Evolutionary conservation across 1,139 yeast species (phyloP).

Genomic region (Debaryomyces coudertii): DNA sequence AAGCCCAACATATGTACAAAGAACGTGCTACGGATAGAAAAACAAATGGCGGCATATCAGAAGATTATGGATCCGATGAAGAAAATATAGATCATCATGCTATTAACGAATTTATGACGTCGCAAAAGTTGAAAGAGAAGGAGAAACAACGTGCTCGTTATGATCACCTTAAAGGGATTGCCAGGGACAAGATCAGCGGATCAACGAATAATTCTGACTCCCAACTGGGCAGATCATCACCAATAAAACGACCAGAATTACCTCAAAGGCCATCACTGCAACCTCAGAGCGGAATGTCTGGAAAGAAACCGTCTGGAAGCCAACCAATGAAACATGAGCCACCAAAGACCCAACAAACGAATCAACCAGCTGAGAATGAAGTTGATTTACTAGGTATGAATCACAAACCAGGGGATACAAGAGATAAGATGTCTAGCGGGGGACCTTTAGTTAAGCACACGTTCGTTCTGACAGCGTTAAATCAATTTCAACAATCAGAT

Average conservation of each 20-base stretch:
- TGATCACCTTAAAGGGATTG: slow-evolving; percentile 24
- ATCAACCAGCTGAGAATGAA: slow-evolving; percentile 1
- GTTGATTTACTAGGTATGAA: slow-evolving; percentile 30
- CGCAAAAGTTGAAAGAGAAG: slow-evolving; percentile 43
- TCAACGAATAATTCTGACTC: slow-evolving; percentile 8
- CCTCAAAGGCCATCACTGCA: slow-evolving; percentile 10
- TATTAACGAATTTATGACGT: slow-evolving; percentile 41
- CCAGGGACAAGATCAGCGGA: slow-evolving; percentile 21
- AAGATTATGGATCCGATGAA: slow-evolving; percentile 48
- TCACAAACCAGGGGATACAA: not conserved
- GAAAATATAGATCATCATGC: slow-evolving; percentile 49
- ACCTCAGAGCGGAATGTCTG: not conserved
- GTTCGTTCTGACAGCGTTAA: slow-evolving; percentile 25
- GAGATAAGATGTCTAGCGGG: not conserved
- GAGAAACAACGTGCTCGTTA: slow-evolving; percentile 34
- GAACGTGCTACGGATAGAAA: slow-evolving; percentile 42
- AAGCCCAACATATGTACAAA: slow-evolving; percentile 54
- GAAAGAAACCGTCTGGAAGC: not conserved
- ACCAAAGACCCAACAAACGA: not conserved
- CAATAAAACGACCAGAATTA: slow-evolving; percentile 1
- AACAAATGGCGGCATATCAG: slow-evolving; percentile 35
- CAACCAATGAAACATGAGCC: not conserved
- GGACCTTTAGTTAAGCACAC: not conserved
- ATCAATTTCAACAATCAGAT: slow-evolving; percentile 51
- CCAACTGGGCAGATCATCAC: slow-evolving; percentile 7